Evolutionary conservation across 148 eudicot genomes (phyloP), one percentile per base, ranked within the genome.

Genomic region (Rhododendron williamsianum): DNA sequence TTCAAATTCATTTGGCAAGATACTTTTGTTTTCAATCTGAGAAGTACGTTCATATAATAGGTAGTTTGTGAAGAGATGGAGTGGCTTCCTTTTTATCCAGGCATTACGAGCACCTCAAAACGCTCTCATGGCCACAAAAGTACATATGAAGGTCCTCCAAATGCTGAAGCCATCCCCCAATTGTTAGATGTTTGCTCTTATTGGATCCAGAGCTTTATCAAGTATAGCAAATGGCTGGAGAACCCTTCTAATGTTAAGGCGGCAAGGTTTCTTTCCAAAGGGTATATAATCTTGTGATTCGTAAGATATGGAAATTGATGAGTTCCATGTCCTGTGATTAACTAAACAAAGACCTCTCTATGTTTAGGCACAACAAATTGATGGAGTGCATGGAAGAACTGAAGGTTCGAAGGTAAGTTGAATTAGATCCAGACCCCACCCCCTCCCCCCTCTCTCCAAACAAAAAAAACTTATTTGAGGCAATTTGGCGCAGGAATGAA

Each of bases 21-120:
- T 7, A 43, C 4, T 71, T n/a, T 41, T 58, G 74, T 41, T 85
- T 69, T 60, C 41, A 71, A 63, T 74, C 48, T 89, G 71, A 84
- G 58, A 73, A 82, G 2, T 77, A 46, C 41, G 78, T 49, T 85
- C 58, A 72, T 86, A 46, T 78, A 33, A 84, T 90, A 97, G 99
- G 98, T 95, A 84, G 99, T 95, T 25, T 95, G 99, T 89, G 99
- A 97, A 92, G 99, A 95, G 92, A 92, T 97, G 88, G 99, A 97
- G 84, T 97, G 99, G 99, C 94, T 97, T 90, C 90, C 93, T 58
- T 94, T 97, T 88, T 97, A 97, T 91, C 98, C 98, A 21, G 95
- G 96, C 74, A 90, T 87, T 85, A 88, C 90, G 81, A 91, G 90
- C 85, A 88, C 91, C 65, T 80, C 89, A n/a, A 97, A 93, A 86